Evolutionary conservation across 352 stramenopile species (phyloP).

Genomic region (Albugo laibachii): DNA sequence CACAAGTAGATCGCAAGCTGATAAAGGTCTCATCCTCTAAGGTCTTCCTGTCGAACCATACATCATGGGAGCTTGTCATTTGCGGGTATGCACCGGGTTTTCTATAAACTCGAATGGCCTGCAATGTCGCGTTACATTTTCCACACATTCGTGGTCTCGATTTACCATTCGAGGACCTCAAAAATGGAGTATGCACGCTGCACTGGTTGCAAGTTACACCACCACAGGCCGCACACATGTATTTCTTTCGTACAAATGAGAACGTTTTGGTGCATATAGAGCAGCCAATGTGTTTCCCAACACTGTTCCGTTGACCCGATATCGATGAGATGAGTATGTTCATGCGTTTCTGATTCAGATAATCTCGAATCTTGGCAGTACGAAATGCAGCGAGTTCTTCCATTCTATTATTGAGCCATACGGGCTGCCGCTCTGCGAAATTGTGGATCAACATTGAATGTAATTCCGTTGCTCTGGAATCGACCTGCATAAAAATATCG

Average conservation of each 20-base stretch:
- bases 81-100: too few species aligned
- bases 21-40: too few species aligned
- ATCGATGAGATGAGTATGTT: constrained; percentile 46
- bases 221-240: constrained; percentile 59
- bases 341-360: constrained; percentile 55
- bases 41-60: too few species aligned
- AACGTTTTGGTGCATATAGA: constrained; percentile 67
- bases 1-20: too few species aligned
- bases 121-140: too few species aligned
- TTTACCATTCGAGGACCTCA: too few species aligned
- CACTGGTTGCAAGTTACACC: constrained; percentile 70
- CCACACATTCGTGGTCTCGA: too few species aligned
- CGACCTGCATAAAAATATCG: constrained; percentile 31
- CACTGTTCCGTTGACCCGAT: constrained; percentile 40
- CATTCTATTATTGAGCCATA: constrained; percentile 69
- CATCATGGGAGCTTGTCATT: too few species aligned
- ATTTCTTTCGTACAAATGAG: constrained; percentile 69
- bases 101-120: too few species aligned
- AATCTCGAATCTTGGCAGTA: constrained; percentile 43
- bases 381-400: constrained; percentile 57
- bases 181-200: constrained; percentile 16
- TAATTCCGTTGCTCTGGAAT: constrained; percentile 33
- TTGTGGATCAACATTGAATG: constrained; percentile 72
- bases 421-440: constrained; percentile 39
- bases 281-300: constrained; percentile 53